These are phyloP conservation scores for Kuraishia capsulata DNA, from an alignment of 805 yeast species.

Conservation along the genomic window DNA sequence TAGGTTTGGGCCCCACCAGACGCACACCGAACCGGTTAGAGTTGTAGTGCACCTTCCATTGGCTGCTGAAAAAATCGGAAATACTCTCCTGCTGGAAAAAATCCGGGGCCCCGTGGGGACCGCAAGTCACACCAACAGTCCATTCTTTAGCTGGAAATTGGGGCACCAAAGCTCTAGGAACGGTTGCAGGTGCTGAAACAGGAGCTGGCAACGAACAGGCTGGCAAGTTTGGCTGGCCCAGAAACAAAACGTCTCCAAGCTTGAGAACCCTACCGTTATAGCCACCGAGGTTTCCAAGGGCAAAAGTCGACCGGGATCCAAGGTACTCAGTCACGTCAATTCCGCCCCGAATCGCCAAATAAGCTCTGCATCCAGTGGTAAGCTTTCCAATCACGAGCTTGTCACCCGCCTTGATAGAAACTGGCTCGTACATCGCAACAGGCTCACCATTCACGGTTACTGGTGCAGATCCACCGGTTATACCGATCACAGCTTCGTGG, in stretches of 20 bases:
- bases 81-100: slow-evolving; percentile 75
- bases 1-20: slow-evolving; percentile 89
- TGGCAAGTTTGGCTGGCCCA: slow-evolving; percentile 67
- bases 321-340: slow-evolving; percentile 89
- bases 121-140: slow-evolving; percentile 90
- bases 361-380: slow-evolving; percentile 77
- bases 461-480: slow-evolving; percentile 78
- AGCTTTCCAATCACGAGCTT: slow-evolving; percentile 75
- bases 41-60: slow-evolving; percentile 95
- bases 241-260: slow-evolving; percentile 83
- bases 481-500: slow-evolving; percentile 63
- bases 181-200: slow-evolving; percentile 47
- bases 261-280: slow-evolving; percentile 87
- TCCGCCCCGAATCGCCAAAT: slow-evolving; percentile 87
- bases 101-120: slow-evolving; percentile 98
- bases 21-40: slow-evolving; percentile 96
- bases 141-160: slow-evolving; percentile 46
- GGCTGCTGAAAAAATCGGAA: slow-evolving; percentile 60
- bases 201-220: slow-evolving; percentile 70
- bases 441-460: slow-evolving; percentile 55
- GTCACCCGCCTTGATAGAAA: slow-evolving; percentile 65
- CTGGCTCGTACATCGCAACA: slow-evolving; percentile 63
- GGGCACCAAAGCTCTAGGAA: slow-evolving; percentile 53
- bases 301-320: slow-evolving; percentile 95
- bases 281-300: slow-evolving; percentile 90